Base-by-base conservation (phyloP, 1,139 yeast species). In the Arxiozyma telluris region DNA sequence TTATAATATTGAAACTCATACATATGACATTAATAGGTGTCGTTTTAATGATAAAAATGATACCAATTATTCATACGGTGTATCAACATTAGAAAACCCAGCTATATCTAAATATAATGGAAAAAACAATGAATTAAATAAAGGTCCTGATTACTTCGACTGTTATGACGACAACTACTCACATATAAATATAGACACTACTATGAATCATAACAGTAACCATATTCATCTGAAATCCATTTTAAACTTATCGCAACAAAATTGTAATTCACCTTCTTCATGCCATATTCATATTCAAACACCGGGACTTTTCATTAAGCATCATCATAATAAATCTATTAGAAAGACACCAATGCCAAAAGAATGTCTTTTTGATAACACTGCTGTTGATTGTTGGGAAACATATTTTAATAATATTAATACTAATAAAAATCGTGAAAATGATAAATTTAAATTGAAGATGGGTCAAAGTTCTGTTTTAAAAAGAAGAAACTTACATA, bases 391-490 rank as follows among this genome's bases (percentile, higher is more conserved):
- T 12, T 30, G 27, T 21, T 44, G 41, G 47, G 47, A 27, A 44
- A 44, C n/a, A 4, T 39, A 27, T 44, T 27, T 44, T 12, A 21
- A 21, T 12, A 46, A 45, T 30, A 18, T 17, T 34, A 38, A 9
- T 22, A 15, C 20, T 23, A 34, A 23, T n/a, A 30, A 49, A 3
- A 20, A 22, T 18, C 15, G 15, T 18, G 23, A 27, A 15, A 25
- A 50, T 42, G 38, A 47, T 21, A 50, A 47, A 27, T 50, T 58
- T 34, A 53, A 56, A 30, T 49, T 58, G 7, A 52, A 58, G 27
- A 52, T 58, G 56, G 18, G 56, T 34, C 56, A 58, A 44, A 58
- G 61, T 41, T 56, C 60, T 15, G 53, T 57, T 59, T 51, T 58
- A 25, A 56, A 55, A 50, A 56, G 25, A 47, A 56, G 60, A 41